Base-by-base conservation (phyloP, 2,329 filamentous ascomycete species). In the Epichloe elymi region DNA sequence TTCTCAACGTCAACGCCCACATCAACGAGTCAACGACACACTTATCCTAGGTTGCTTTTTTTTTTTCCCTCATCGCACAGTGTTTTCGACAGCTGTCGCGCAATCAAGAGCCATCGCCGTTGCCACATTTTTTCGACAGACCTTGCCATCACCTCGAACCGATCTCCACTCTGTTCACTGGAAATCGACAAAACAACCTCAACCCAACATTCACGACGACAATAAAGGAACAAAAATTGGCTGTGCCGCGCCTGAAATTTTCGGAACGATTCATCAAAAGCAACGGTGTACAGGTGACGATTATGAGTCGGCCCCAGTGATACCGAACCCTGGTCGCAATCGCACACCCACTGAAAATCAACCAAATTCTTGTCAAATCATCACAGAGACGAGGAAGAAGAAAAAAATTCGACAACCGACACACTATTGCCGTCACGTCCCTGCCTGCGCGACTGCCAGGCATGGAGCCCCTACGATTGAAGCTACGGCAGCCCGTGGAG, bases 391-490 rank as follows among this genome's bases (percentile, higher is more conserved):
- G 8, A 10, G 33, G 15, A 48, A 30, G 4, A 33, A 46, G 36
- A 26, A 7, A 7, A 26, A 37, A 44, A 46, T 19, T 5, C 12
- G 12, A 35, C 17, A 17, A 26, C 36, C 19, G 36, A 36, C 36
- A 33, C 41, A 38, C 37, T 37, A 42, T 26, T 26, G 39, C 45
- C 49, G 33, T 43, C 26, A 53, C 52, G 51, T 43, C 30, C 54
- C 40, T 47, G 49, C 52, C 51, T 42, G 39, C 55, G 47, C 53
- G 30, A 50, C 50, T 41, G 51, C 49, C 53, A 54, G 60, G 59
- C 54, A 82, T 84, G 74, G 78, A 79, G 48, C 67, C 74, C 42
- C 61, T 79, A 61, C 73, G 72, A 58, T 66, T 79, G 40, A 79
- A 78, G 63, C 68, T 70, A 41, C 69, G 75, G 50, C 70, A 70